phyloP scores from a whole-genome alignment of 331 rosid genomes.

The Quercus lobata region DNA sequence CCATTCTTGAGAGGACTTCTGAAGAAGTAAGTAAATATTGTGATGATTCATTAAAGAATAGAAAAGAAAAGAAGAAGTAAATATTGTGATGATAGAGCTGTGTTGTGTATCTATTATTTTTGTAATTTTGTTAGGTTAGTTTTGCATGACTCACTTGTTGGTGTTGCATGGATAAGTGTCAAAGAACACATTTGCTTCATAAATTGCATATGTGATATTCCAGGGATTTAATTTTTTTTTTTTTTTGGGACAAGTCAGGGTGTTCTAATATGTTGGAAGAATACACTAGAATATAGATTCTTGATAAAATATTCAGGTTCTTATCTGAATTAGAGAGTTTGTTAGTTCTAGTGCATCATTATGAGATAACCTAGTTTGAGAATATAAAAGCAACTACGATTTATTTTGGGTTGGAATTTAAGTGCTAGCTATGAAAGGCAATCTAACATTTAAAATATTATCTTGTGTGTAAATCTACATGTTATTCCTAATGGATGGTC shows the following conservation, averaged over 20 bases:
- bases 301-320: not conserved
- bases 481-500: not conserved
- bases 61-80: not conserved
- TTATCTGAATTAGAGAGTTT: not conserved
- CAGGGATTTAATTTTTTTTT: not conserved
- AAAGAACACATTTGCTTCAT: not conserved
- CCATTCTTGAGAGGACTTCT: slow-evolving; percentile 71
- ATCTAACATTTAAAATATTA: not conserved
- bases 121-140: not conserved
- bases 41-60: not conserved
- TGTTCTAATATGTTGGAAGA: not conserved
- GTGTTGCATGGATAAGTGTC: not conserved
- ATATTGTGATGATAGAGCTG: not conserved
- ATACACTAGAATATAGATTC: not conserved
- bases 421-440: not conserved
- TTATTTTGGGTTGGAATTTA: not conserved
- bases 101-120: not conserved
- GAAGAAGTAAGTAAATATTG: slow-evolving; percentile 49
- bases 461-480: too few species aligned
- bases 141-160: not conserved
- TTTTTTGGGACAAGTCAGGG: not conserved
- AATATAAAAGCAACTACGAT: not conserved
- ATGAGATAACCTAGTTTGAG: not conserved
- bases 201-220: not conserved
- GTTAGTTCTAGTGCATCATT: not conserved